Base-by-base conservation (phyloP, 345 rosid species). In the Salix udensis region DNA sequence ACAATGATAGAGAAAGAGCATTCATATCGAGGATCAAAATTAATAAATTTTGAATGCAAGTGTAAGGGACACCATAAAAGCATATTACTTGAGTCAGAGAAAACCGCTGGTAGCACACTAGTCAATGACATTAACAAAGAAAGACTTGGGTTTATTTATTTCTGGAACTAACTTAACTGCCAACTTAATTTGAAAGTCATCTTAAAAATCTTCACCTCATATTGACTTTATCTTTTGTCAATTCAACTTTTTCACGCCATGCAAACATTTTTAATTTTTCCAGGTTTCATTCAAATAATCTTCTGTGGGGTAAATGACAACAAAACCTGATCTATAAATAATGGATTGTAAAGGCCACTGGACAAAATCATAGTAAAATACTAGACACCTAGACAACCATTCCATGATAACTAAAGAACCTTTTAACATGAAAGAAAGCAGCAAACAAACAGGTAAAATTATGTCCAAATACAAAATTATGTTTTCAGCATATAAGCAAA, bases 381-480 rank as follows among this genome's bases (percentile, higher is more conserved):
- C 28, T 24, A 16, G 71, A 69, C 67, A 50, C 42, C n/a, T 31
- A 14, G 40, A 18, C 69, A 10, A 66, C 4, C 23, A 66, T 66
- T 18, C 13, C 37, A 66, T 66, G 44, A 31, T 72, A 73, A 74
- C 46, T 48, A 73, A 46, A 55, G 14, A 28, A 23, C 19, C 30
- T 37, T 68, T 71, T 37, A 65, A 60, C 50, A 71, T 18, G 68
- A 30, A 5, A 39, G 65, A 71, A 58, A 58, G 18, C 26, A 21
- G 61, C 9, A 68, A 68, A 76, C 71, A 68, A 23, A 65, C 62
- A 62, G 50, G 75, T 70, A 76, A 64, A 73, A 72, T 75, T 53
- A 73, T 66, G 76, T 60, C 30, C 11, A 18, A 72, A 72, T 52
- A 58, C 72, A 71, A 39, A 67, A 65, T 76, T 65, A 67, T 7